phyloP scores from a whole-genome alignment of 1,284 basidiomycete genomes.

The Pseudozyma sp. region DNA sequence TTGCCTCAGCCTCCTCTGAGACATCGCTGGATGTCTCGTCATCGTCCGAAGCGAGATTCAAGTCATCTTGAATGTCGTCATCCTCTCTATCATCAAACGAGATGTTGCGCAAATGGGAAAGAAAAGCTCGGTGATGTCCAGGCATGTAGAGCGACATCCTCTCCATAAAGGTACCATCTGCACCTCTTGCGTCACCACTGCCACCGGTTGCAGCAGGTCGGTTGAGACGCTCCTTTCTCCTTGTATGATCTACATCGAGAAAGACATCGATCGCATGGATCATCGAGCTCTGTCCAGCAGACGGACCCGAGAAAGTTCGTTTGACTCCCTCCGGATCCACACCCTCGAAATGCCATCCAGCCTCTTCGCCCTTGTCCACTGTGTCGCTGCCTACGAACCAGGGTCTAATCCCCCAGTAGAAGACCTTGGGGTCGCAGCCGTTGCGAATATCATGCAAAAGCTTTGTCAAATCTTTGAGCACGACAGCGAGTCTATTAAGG shows the following conservation, averaged over 20 bases:
- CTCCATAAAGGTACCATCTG: conserved; percentile 65
- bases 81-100: conserved; percentile 44
- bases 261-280: conserved; percentile 91
- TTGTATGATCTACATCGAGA: conserved; percentile 80
- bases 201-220: conserved; percentile 18
- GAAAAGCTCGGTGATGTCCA: conserved; percentile 80
- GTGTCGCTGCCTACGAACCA: conserved; percentile 92
- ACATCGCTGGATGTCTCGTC: conserved; percentile 1
- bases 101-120: conserved; percentile 77
- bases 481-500: conserved; percentile 76
- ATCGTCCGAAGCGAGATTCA: background rate
- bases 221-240: conserved; percentile 39
- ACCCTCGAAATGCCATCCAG: conserved; percentile 86
- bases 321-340: conserved; percentile 72
- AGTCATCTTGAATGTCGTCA: conserved; percentile 1
- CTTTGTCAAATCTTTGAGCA: conserved; percentile 73
- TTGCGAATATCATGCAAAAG: conserved; percentile 73
- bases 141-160: conserved; percentile 61
- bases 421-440: conserved; percentile 81
- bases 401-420: conserved; percentile 86
- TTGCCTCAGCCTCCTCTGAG: background rate
- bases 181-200: conserved; percentile 23
- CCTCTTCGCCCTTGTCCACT: conserved; percentile 29
- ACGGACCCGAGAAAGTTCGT: conserved; percentile 79
- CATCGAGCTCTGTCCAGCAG: conserved; percentile 88